Evolutionary conservation across 129 eudicot genomes (phyloP), one percentile per base, ranked within the genome.

Genomic region (Flaveria linearis): DNA sequence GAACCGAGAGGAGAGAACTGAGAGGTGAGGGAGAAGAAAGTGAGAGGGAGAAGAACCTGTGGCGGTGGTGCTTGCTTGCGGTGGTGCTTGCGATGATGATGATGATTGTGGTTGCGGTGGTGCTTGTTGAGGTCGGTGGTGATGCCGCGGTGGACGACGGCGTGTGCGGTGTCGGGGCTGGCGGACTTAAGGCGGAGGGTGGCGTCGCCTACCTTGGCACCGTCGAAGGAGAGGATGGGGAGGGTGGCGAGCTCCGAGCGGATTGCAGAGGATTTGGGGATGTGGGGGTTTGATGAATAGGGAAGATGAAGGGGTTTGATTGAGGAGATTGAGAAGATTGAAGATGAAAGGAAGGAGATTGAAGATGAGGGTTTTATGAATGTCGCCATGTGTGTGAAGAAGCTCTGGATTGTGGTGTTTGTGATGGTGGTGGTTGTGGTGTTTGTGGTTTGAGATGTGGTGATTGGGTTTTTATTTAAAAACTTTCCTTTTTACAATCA

Each of bases 91-190:
- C n/a, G n/a, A n/a, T n/a, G n/a, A n/a, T n/a, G n/a, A n/a, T n/a
- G n/a, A n/a, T n/a, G n/a, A n/a, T n/a, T n/a, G n/a, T n/a, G n/a
- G n/a, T n/a, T n/a, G n/a, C n/a, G n/a, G n/a, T n/a, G n/a, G n/a
- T n/a, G n/a, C n/a, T n/a, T n/a, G n/a, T n/a, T 83, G 76, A 91
- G 86, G 90, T 91, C 96, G 47, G 96, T 89, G 88, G 83, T 83
- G 78, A 94, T 72, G 13, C 93, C 99, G 16, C 99, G 97, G 94
- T 94, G 99, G 80, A 94, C 92, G 69, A 94, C 97, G 77, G 99
- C 97, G 68, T 97, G 97, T 15, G 99, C 96, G 43, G 99, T 94
- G 18, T 88, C 93, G 8, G 89, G 87, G 2, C 82, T 83, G 67
- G 98, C 98, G 73, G 98, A 87, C 45, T 87, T 91, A 53, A 94